These are phyloP conservation scores for Trametes versicolor DNA, from an alignment of 1,284 basidiomycete genomes.

Conservation along the genomic window DNA sequence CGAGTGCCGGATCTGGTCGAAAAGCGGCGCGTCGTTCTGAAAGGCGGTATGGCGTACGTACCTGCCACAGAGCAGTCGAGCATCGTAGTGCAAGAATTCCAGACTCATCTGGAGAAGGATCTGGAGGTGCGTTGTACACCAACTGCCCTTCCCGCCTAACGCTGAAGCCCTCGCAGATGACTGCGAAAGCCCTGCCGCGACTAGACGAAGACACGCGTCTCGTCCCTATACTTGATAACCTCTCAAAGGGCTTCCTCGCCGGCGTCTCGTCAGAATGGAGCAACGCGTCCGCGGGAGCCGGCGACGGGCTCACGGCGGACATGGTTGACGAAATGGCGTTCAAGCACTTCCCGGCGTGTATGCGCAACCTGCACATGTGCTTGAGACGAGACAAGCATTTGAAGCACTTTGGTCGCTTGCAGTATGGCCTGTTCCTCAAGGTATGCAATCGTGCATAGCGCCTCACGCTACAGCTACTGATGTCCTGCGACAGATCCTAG, in stretches of 20 bases:
- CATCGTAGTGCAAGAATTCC: conserved; percentile 91
- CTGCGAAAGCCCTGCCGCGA: conserved; percentile 90
- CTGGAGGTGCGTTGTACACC: conserved; percentile 68
- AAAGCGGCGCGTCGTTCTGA: conserved; percentile 84
- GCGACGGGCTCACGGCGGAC: conserved; percentile 85
- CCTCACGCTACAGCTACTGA: conserved; percentile 6
- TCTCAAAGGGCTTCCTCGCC: conserved; percentile 94
- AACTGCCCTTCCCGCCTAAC: no score
- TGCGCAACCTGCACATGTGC: conserved; percentile 90
- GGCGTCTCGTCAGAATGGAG: conserved; percentile 90
- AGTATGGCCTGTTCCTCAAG: conserved; percentile 97
- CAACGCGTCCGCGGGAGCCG: conserved; percentile 59
- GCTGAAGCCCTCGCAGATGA: conserved; percentile 72
- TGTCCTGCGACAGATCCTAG: conserved; percentile 74
- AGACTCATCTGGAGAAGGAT: conserved; percentile 76
- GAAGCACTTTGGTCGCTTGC: conserved; percentile 92
- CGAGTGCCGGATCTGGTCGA: conserved; percentile 94
- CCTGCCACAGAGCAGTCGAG: conserved; percentile 85
- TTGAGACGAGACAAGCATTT: conserved; percentile 86
- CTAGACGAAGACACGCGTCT: conserved; percentile 96
- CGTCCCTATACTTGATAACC: conserved; percentile 90
- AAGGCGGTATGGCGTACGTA: conserved; percentile 91
- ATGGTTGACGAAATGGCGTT: conserved; percentile 92
- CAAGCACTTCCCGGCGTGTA: conserved; percentile 96
- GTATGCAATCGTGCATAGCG: conserved; percentile 50